Conservation (phyloP, 495 filamentous ascomycete species). For the Venustampulla echinocandica region DNA sequence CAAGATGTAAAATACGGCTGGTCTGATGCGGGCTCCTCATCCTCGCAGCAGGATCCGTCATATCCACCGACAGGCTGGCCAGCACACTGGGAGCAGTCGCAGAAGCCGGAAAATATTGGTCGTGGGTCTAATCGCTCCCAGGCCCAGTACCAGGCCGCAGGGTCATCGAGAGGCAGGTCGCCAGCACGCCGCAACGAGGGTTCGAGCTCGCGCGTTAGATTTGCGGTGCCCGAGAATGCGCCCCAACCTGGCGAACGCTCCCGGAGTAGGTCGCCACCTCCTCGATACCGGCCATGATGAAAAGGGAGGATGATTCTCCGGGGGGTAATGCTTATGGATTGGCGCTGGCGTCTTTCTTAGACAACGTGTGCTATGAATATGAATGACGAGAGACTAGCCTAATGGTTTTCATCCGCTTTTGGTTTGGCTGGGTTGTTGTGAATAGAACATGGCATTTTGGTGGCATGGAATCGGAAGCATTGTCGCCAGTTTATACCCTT, state of each 20-base stretch:
- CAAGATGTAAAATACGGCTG: conserved; percentile 20
- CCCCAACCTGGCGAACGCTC: background rate
- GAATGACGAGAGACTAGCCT: too few relatives aligned
- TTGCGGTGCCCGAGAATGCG: background rate
- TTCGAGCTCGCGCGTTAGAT: background rate
- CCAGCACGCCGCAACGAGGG: too few relatives aligned
- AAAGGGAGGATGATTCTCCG: too few relatives aligned
- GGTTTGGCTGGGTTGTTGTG: too few relatives aligned
- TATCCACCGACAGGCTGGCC: conserved; percentile 19
- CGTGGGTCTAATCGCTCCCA: background rate
- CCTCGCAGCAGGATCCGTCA: conserved; percentile 2
- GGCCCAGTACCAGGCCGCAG: background rate
- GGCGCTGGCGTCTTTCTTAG: conserved; percentile 1
- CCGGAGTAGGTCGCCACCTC: background rate
- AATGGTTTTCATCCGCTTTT: too few relatives aligned
- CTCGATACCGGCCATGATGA: background rate
- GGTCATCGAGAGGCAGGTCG: background rate
- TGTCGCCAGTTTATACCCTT: too few relatives aligned
- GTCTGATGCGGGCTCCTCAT: conserved; percentile 7
- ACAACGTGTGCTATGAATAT: too few relatives aligned
- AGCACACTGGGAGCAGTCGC: conserved; percentile 13
- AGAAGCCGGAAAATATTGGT: background rate
- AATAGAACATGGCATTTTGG: too few relatives aligned
- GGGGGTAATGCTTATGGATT: background rate
- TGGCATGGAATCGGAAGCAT: too few relatives aligned